Base-by-base conservation (phyloP, 768 basidiomycete species). In the Cyathus striatus region DNA sequence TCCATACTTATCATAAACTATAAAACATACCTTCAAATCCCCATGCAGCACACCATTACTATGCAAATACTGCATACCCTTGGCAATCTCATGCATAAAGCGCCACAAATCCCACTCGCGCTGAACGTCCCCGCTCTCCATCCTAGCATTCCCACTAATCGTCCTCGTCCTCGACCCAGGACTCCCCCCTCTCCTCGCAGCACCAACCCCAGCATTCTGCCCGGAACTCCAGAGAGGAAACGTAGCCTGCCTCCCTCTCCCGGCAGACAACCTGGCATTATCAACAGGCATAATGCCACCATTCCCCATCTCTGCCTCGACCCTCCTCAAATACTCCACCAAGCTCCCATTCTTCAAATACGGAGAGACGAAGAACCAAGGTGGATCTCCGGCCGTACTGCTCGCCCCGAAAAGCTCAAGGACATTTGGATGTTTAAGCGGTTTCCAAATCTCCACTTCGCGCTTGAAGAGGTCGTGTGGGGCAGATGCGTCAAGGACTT, bases 51-150 rank as follows among this genome's bases (percentile, higher is more conserved):
- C 76, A 0, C 75, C 81, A 44, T 76, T 61, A 2, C 59, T 57
- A 55, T 93, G 90, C 41, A 93, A 61, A 54, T 91, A 90, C 41
- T 78, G 73, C 88, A 93, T 90, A 2, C 90, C 90, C 55, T 76
- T 76, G n/a, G 87, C 81, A 47, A 91, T 81, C 63, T 90, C 83
- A 47, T 81, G 65, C 62, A 90, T 79, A 62, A 79, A 80, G 47
- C 73, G 69, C 50, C 80, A 65, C 36, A 78, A 56, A 46, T 85
- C 76, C 38, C 67, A 64, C 22, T 70, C 60, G 33, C 65, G 59
- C 38, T 35, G 40, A 16, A 53, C 49, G 26, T 39, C 44, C n/a
- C 20, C 23, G 17, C 37, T 24, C 17, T 34, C 42, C 38, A 30
- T 40, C 20, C 17, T 40, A 35, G 43, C 33, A n/a, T 47, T 40